Evolutionary conservation across 1,284 basidiomycete genomes (phyloP).

Genomic region (Malassezia japonica): DNA sequence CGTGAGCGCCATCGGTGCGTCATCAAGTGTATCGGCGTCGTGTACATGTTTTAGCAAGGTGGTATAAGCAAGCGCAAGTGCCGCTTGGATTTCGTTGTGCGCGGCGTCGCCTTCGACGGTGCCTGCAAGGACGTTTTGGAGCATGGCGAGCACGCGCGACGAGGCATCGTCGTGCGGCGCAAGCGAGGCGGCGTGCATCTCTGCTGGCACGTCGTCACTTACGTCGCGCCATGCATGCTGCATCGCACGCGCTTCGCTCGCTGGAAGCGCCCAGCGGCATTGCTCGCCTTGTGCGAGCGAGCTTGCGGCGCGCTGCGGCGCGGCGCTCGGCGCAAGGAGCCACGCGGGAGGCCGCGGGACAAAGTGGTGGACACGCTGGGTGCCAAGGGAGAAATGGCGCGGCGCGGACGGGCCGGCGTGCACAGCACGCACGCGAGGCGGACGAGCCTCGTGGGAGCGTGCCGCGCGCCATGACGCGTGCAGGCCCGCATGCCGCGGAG

Average conservation of each 20-base stretch:
- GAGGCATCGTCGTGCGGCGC: not conserved
- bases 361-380: not conserved
- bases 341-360: not conserved
- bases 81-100: conserved; percentile 1
- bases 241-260: not conserved
- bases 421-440: too few species aligned
- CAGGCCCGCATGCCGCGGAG: not conserved
- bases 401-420: not conserved
- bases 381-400: not conserved
- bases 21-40: not conserved
- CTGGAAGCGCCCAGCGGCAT: not conserved
- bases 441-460: too few species aligned
- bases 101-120: not conserved
- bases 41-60: not conserved
- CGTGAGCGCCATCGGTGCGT: not conserved
- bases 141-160: not conserved
- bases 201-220: not conserved
- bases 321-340: not conserved
- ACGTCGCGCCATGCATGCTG: not conserved
- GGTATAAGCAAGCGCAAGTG: conserved; percentile 12
- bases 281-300: too few species aligned
- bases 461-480: not conserved
- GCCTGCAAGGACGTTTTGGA: not conserved
- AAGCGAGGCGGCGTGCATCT: not conserved
- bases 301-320: not conserved